phyloP scores from a whole-genome alignment of 2,329 filamentous ascomycete species.

The Venturia asperata region DNA sequence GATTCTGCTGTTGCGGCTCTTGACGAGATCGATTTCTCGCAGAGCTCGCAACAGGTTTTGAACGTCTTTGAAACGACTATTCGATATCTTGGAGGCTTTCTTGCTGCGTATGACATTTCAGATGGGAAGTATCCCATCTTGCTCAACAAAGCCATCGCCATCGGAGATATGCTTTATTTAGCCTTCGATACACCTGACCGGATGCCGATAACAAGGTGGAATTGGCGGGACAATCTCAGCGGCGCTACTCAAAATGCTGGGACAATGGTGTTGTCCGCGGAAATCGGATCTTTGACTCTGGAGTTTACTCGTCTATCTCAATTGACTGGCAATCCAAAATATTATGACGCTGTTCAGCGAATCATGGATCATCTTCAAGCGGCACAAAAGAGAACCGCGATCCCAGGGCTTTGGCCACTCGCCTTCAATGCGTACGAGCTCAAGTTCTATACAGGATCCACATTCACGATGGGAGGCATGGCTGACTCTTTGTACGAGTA shows the following conservation, averaged over 20 bases:
- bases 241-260: constrained; percentile 26
- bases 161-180: constrained; percentile 39
- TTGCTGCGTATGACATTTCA: constrained; percentile 34
- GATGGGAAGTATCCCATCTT: constrained; percentile 31
- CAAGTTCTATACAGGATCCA: constrained; percentile 27
- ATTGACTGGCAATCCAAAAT: constrained; percentile 33
- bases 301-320: constrained; percentile 37
- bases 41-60: constrained; percentile 30
- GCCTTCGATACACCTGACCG: constrained; percentile 40
- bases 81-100: constrained; percentile 33
- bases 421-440: constrained; percentile 29
- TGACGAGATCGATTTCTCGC: constrained; percentile 48
- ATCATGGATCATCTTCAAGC: constrained; percentile 30
- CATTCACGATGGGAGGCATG: constrained; percentile 49
- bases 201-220: constrained; percentile 36
- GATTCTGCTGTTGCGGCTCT: constrained; percentile 46
- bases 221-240: constrained; percentile 30
- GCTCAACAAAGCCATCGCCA: constrained; percentile 34
- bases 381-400: constrained; percentile 31
- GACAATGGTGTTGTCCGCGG: constrained; percentile 29
- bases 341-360: constrained; percentile 34
- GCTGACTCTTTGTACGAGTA: constrained; percentile 54
- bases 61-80: constrained; percentile 38
- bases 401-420: constrained; percentile 34
- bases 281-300: constrained; percentile 33